Conservation (phyloP, 164 flowering plant genomes). For the Saururus chinensis region DNA sequence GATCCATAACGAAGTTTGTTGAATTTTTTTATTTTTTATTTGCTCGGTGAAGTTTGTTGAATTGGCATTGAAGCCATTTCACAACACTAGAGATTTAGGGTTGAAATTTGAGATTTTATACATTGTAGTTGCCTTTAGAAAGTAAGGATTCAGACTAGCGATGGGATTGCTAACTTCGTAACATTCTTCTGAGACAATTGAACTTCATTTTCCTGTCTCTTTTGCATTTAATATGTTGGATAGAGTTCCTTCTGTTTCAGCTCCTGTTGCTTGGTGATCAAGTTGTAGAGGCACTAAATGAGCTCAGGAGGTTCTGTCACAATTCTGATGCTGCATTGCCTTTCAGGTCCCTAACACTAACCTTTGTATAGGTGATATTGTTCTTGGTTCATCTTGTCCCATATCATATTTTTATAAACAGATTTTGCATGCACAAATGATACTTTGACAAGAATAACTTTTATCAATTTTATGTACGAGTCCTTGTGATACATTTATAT, state of each 20-base stretch:
- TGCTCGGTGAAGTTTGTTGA: too few species aligned
- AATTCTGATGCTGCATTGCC: constrained; percentile 28
- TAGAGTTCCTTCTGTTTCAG: constrained; percentile 22
- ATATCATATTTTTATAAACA: not conserved
- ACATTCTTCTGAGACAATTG: too few species aligned
- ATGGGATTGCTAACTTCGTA: too few species aligned
- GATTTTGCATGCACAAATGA: not conserved
- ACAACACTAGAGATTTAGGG: too few species aligned
- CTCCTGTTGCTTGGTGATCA: constrained; percentile 61
- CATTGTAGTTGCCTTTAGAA: too few species aligned
- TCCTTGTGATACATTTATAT: not conserved
- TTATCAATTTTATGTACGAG: not conserved
- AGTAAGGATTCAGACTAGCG: too few species aligned
- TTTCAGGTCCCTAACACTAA: constrained; percentile 28
- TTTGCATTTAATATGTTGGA: not conserved
- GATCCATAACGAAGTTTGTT: too few species aligned
- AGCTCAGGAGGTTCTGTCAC: constrained; percentile 36
- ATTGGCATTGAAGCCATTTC: too few species aligned
- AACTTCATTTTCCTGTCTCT: too few species aligned
- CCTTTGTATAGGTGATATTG: not conserved
- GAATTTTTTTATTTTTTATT: too few species aligned
- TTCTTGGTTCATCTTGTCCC: not conserved
- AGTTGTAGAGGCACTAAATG: constrained; percentile 48
- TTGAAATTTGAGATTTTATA: too few species aligned
- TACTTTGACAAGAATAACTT: not conserved